Conservation (phyloP, 768 basidiomycete genomes). For the Mycena filopes region DNA sequence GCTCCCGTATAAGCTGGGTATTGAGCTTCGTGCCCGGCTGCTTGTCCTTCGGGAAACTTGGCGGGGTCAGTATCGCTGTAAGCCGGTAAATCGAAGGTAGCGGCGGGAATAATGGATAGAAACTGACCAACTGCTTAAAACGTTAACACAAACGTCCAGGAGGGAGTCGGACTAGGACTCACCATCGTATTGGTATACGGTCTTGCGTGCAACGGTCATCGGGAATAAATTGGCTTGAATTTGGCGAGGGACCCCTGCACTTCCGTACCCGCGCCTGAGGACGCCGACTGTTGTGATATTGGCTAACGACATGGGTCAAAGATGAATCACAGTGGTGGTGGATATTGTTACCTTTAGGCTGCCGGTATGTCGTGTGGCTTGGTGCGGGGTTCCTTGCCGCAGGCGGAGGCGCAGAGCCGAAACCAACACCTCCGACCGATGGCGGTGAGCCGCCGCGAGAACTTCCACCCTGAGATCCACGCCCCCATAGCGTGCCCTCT, state of each 20-base stretch:
- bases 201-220: slow-evolving; percentile 57
- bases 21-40: slow-evolving; percentile 57
- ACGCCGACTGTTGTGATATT: slow-evolving; percentile 64
- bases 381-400: not conserved
- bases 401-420: not conserved
- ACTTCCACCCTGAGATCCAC: not conserved
- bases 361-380: not conserved
- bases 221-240: slow-evolving; percentile 61
- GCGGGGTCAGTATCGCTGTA: slow-evolving; percentile 54
- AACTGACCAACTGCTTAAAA: slow-evolving; percentile 14
- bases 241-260: slow-evolving; percentile 53
- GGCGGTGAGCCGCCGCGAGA: not conserved
- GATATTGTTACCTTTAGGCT: not conserved
- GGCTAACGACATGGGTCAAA: slow-evolving; percentile 5
- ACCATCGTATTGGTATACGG: slow-evolving; percentile 83
- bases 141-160: not conserved
- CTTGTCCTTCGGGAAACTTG: slow-evolving; percentile 47
- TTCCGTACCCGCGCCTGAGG: slow-evolving; percentile 66
- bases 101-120: not conserved
- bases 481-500: not conserved
- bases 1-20: slow-evolving; percentile 55
- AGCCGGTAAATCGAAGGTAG: not conserved
- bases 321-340: too few relatives aligned
- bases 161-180: slow-evolving; percentile 33
- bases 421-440: not conserved